Conservation (phyloP, 2,329 filamentous ascomycete species). For the Verticillium zaregamsianum region DNA sequence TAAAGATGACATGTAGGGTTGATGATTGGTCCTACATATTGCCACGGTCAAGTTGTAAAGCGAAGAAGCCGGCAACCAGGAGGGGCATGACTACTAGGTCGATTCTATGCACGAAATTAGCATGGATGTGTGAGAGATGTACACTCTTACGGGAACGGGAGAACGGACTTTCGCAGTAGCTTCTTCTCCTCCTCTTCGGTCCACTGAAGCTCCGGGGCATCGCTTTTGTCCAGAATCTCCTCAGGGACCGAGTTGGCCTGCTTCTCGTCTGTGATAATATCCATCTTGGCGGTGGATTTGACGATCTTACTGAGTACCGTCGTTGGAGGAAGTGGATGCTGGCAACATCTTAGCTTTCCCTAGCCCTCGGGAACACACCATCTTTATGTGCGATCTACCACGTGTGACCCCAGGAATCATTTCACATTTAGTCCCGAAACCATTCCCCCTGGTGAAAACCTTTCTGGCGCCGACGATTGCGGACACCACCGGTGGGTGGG, state of each 20-base stretch:
- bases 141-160: too few relatives aligned
- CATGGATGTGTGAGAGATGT: not conserved
- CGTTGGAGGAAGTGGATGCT: not conserved
- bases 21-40: slow-evolving; percentile 23
- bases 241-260: not conserved
- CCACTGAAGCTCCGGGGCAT: slow-evolving; percentile 9
- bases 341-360: not conserved
- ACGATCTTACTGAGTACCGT: not conserved
- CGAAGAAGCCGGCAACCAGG: slow-evolving; percentile 40
- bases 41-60: slow-evolving; percentile 31
- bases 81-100: slow-evolving; percentile 41
- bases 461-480: not conserved
- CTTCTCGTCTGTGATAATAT: not conserved
- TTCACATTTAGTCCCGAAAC: not conserved
- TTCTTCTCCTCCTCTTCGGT: slow-evolving; percentile 21
- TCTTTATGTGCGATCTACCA: not conserved
- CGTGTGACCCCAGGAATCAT: not conserved
- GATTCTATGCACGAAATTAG: slow-evolving; percentile 24
- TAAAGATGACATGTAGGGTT: not conserved
- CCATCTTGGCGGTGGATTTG: not conserved
- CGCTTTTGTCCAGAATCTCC: not conserved
- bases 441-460: not conserved
- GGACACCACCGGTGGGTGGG: not conserved
- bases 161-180: slow-evolving; percentile 21
- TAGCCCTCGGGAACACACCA: not conserved